Conservation (phyloP, 2,329 filamentous ascomycete genomes). For the Alternaria solani region DNA sequence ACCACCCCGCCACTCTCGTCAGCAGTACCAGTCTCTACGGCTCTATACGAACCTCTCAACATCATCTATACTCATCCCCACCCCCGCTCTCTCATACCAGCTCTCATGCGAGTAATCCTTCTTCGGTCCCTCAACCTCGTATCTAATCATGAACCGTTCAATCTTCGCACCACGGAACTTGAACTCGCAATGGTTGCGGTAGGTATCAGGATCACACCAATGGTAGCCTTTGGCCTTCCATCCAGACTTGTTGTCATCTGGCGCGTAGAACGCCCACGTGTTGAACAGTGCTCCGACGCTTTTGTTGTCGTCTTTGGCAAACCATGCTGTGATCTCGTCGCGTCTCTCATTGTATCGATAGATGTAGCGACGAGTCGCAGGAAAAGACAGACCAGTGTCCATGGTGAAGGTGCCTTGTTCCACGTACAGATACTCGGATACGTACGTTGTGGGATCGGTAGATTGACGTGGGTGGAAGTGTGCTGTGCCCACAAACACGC, state of each 20-base stretch:
- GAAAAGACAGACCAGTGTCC: constrained; percentile 64
- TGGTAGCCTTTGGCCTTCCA: constrained; percentile 74
- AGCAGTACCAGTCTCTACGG: not conserved
- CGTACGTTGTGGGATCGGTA: constrained; percentile 53
- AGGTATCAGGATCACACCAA: constrained; percentile 75
- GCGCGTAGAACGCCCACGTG: constrained; percentile 67
- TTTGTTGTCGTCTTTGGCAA: constrained; percentile 74
- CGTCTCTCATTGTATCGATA: constrained; percentile 71
- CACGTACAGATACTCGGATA: constrained; percentile 69
- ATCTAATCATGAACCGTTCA: constrained; percentile 58
- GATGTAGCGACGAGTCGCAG: constrained; percentile 71
- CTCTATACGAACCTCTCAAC: not conserved
- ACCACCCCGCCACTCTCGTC: not conserved
- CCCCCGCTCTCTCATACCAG: constrained; percentile 41
- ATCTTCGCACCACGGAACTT: constrained; percentile 50
- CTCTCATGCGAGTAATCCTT: constrained; percentile 70
- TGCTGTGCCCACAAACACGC: constrained; percentile 70
- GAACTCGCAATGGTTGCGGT: constrained; percentile 75
- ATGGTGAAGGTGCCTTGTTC: constrained; percentile 72
- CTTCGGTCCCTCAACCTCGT: constrained; percentile 73
- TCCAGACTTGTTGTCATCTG: constrained; percentile 43
- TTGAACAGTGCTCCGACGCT: constrained; percentile 79
- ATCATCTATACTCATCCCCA: not conserved
- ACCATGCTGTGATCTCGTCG: constrained; percentile 76
- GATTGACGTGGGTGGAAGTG: constrained; percentile 69